phyloP scores from a whole-genome alignment of 768 basidiomycete genomes.

The Tulasnella sp. region DNA sequence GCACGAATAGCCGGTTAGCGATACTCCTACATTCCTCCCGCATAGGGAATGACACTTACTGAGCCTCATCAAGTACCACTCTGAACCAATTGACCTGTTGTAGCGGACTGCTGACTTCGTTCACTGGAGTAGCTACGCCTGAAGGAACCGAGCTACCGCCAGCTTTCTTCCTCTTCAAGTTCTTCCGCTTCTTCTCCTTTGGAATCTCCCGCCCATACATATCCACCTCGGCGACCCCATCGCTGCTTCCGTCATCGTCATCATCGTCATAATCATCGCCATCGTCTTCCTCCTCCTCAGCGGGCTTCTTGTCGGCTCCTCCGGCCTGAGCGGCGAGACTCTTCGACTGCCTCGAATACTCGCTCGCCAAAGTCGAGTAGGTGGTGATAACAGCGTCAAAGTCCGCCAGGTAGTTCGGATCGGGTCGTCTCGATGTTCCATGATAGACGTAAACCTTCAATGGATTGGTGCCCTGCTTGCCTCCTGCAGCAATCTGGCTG shows the following conservation, averaged over 20 bases:
- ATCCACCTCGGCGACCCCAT: conserved; percentile 60
- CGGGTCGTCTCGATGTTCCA: conserved; percentile 79
- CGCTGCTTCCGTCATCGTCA: conserved; percentile 59
- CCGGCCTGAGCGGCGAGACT: conserved; percentile 56
- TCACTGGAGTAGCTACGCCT: conserved; percentile 31
- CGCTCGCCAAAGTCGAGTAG: conserved; percentile 90
- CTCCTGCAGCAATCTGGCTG: conserved; percentile 30
- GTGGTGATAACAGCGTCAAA: conserved; percentile 98
- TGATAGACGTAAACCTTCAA: conserved; percentile 95
- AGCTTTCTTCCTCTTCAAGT: conserved; percentile 60
- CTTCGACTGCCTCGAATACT: conserved; percentile 84
- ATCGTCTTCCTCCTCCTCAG: conserved; percentile 43
- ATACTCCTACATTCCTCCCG: conserved; percentile 17
- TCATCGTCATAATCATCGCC: conserved; percentile 52
- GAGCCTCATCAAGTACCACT: conserved; percentile 89
- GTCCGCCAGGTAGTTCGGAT: conserved; percentile 81
- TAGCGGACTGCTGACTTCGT: conserved; percentile 66
- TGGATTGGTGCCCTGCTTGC: conserved; percentile 45
- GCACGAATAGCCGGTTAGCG: not conserved
- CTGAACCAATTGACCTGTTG: conserved; percentile 97
- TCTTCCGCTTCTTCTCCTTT: conserved; percentile 59
- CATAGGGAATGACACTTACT: conserved; percentile 55
- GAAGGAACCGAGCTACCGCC: conserved; percentile 41
- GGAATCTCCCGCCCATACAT: conserved; percentile 56
- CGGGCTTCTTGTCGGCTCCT: not conserved